phyloP scores from a whole-genome alignment of 352 stramenopile genomes.

The Pythium sp. region DNA sequence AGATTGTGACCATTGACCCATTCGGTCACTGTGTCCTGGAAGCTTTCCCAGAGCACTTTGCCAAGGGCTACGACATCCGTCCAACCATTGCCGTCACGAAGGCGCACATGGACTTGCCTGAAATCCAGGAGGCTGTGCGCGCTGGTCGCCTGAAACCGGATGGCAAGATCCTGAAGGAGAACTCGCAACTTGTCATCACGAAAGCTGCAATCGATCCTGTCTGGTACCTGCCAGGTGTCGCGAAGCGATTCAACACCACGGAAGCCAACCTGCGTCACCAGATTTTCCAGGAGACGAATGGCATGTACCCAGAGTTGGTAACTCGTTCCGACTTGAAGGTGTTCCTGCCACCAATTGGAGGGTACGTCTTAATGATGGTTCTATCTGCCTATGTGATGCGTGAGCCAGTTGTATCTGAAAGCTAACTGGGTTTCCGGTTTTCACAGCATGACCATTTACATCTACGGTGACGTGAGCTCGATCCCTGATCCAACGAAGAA shows the following conservation, averaged over 20 bases:
- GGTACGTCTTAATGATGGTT: neutral
- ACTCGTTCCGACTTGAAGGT: slow-evolving; percentile 98
- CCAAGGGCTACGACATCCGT: slow-evolving; percentile 98
- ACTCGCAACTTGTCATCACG: slow-evolving; percentile 90
- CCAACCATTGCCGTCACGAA: slow-evolving; percentile 96
- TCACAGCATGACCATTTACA: slow-evolving; percentile 93
- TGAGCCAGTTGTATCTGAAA: neutral
- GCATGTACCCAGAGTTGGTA: slow-evolving; percentile 99
- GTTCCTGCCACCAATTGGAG: slow-evolving; percentile 98
- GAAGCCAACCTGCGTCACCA: slow-evolving; percentile 94
- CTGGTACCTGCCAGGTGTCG: slow-evolving; percentile 98
- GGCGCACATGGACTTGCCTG: slow-evolving; percentile 99
- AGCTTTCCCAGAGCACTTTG: slow-evolving; percentile 91
- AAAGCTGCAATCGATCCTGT: slow-evolving; percentile 99
- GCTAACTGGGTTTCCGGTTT: neutral
- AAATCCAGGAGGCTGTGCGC: slow-evolving; percentile 95
- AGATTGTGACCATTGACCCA: slow-evolving; percentile 78
- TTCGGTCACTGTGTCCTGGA: slow-evolving; percentile 80
- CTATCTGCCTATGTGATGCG: neutral
- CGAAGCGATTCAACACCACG: slow-evolving; percentile 97
- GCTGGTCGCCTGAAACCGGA: slow-evolving; percentile 93
- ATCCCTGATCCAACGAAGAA: slow-evolving; percentile 98
- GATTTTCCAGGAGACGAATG: slow-evolving; percentile 99
- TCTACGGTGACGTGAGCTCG: slow-evolving; percentile 96
- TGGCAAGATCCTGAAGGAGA: slow-evolving; percentile 93